Evolutionary conservation across 768 basidiomycete genomes (phyloP).

Genomic region (Leccinum obscurum): DNA sequence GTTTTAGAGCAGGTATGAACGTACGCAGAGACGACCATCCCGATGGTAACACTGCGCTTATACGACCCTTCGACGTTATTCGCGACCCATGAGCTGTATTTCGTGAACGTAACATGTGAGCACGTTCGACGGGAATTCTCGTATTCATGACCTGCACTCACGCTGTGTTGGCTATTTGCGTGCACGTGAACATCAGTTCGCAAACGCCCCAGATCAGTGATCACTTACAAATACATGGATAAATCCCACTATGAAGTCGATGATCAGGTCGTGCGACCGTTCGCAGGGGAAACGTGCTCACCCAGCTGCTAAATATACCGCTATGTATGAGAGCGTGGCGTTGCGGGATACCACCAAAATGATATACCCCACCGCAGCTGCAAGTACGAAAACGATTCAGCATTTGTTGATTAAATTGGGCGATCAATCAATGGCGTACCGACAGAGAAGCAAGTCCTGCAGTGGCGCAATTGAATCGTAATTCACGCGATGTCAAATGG

Average conservation of each 20-base stretch:
- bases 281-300: conserved; percentile 29
- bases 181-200: neutral
- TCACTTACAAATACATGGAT: conserved; percentile 65
- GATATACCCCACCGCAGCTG: conserved; percentile 65
- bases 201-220: neutral
- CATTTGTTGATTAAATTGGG: neutral
- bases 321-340: conserved; percentile 68
- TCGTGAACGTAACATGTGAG: conserved; percentile 4
- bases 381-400: neutral
- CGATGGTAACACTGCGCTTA: conserved; percentile 71
- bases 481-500: neutral
- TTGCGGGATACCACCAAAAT: conserved; percentile 64
- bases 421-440: conserved; percentile 19
- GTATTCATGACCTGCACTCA: conserved; percentile 27
- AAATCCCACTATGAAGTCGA: conserved; percentile 57
- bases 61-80: conserved; percentile 78
- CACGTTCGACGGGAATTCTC: neutral
- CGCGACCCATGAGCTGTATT: conserved; percentile 50
- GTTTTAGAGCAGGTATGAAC: conserved; percentile 17
- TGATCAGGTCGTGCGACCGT: neutral
- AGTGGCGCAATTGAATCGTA: neutral
- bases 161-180: conserved; percentile 57
- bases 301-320: conserved; percentile 70
- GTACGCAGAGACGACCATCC: conserved; percentile 66
- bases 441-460: conserved; percentile 28